Conservation (phyloP, 176 grass and related monocot species). For the Aechmea fasciata region DNA sequence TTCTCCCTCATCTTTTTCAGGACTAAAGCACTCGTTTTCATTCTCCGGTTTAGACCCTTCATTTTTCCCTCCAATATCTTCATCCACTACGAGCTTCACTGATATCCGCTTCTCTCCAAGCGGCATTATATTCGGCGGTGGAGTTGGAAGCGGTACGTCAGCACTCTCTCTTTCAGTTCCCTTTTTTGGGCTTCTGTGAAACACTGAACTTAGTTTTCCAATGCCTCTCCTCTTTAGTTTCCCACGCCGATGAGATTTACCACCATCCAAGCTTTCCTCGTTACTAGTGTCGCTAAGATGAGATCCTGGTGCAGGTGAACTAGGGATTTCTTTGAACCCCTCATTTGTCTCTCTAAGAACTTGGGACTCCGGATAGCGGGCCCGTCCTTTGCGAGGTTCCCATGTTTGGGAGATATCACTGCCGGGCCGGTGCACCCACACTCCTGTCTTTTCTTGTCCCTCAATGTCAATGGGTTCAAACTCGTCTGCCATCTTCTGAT, state of each 20-base stretch:
- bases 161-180: slow-evolving; percentile 10
- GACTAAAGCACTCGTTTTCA: slow-evolving; percentile 14
- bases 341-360: slow-evolving; percentile 31
- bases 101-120: slow-evolving; percentile 57
- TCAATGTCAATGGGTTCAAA: slow-evolving; percentile 65
- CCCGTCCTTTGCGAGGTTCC: slow-evolving; percentile 64
- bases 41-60: slow-evolving; percentile 12
- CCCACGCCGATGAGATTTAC: slow-evolving; percentile 21
- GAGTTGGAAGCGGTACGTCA: slow-evolving; percentile 19
- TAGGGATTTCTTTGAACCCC: slow-evolving; percentile 32
- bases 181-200: slow-evolving; percentile 42
- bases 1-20: slow-evolving; percentile 22
- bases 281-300: slow-evolving; percentile 49
- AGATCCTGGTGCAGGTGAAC: slow-evolving; percentile 48
- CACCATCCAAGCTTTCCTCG: slow-evolving; percentile 38
- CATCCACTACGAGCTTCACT: slow-evolving; percentile 37
- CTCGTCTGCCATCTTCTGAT: slow-evolving; percentile 53
- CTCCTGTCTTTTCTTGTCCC: slow-evolving; percentile 60
- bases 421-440: slow-evolving; percentile 77
- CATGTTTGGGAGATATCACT: slow-evolving; percentile 46
- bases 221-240: slow-evolving; percentile 66
- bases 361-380: slow-evolving; percentile 35
- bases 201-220: slow-evolving; percentile 45
- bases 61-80: slow-evolving; percentile 18
- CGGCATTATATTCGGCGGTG: slow-evolving; percentile 38